Conservation (phyloP, 1,284 basidiomycete species). For the Ganoderma sinense region DNA sequence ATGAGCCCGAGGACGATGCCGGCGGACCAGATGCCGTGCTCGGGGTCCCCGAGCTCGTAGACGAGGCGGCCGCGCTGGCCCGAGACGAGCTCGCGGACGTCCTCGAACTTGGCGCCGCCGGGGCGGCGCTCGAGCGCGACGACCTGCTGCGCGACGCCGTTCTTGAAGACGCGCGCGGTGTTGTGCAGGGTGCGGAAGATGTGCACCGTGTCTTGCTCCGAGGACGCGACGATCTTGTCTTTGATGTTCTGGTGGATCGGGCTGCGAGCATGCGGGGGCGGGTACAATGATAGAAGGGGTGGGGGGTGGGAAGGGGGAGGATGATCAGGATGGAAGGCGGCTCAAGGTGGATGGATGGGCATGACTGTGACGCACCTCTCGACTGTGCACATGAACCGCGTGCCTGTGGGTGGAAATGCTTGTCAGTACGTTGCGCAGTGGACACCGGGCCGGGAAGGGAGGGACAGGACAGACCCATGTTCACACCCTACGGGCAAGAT, state of each 20-base stretch:
- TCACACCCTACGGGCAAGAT: constrained; percentile 64
- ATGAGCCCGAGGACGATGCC: constrained; percentile 87
- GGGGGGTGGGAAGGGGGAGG: background rate
- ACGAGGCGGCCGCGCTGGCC: constrained; percentile 82
- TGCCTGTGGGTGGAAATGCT: constrained; percentile 52
- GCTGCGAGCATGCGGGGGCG: constrained; percentile 42
- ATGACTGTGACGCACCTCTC: constrained; percentile 63
- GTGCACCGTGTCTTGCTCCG: constrained; percentile 86
- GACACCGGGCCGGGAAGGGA: background rate
- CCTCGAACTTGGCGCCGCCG: constrained; percentile 89
- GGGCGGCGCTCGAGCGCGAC: constrained; percentile 82
- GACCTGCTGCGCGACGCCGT: constrained; percentile 83
- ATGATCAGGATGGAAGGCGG: background rate
- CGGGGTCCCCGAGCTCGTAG: constrained; percentile 86
- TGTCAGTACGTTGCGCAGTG: constrained; percentile 12
- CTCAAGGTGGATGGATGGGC: background rate
- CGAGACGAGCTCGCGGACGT: constrained; percentile 84
- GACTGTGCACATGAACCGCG: constrained; percentile 88
- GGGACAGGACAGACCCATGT: constrained; percentile 68
- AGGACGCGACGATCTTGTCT: constrained; percentile 84
- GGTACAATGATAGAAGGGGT: background rate
- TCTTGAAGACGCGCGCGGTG: constrained; percentile 91
- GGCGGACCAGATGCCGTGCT: constrained; percentile 89
- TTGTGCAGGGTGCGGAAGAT: constrained; percentile 91
- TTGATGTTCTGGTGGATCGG: constrained; percentile 94